Percentiles rank a stretch among this genome's conserved stretches.
phyloP scores from a whole-genome alignment of 352 stramenopile species.

The Phytophthora hybrid region DNA sequence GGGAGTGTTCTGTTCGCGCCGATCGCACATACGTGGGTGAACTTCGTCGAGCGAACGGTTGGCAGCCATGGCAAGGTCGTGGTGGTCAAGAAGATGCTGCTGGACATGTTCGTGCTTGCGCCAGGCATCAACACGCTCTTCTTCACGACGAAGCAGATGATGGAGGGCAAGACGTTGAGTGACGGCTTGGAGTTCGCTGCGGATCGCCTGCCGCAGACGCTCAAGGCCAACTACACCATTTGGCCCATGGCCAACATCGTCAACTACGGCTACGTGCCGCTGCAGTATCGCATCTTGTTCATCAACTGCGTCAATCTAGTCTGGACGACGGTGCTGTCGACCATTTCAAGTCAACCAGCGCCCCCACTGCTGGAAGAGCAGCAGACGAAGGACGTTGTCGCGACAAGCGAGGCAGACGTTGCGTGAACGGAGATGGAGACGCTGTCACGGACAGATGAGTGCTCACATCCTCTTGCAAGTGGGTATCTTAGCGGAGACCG shows the following conservation, averaged over 20 bases:
- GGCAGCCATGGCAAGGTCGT: slow-evolving; percentile 39
- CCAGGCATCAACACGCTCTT: slow-evolving; percentile 49
- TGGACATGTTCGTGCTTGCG: slow-evolving; percentile 49
- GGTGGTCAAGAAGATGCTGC: slow-evolving; percentile 52
- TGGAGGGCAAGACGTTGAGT: slow-evolving; percentile 35
- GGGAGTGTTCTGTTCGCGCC: slow-evolving; percentile 85
- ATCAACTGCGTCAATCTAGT: slow-evolving; percentile 57
- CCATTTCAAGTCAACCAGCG: slow-evolving; percentile 36
- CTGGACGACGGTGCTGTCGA: slow-evolving; percentile 53
- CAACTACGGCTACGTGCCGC: slow-evolving; percentile 49
- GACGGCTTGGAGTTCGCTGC: slow-evolving; percentile 40
- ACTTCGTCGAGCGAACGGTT: slow-evolving; percentile 70
- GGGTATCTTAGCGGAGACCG: background rate
- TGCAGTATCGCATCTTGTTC: slow-evolving; percentile 55
- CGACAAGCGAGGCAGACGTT: background rate
- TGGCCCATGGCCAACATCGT: slow-evolving; percentile 53
- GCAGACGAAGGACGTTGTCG: background rate
- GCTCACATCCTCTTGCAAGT: background rate
- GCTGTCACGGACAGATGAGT: background rate
- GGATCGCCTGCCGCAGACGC: slow-evolving; percentile 43
- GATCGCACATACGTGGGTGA: slow-evolving; percentile 88
- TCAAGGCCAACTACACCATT: slow-evolving; percentile 54
- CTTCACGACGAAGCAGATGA: slow-evolving; percentile 52
- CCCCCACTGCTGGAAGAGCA: slow-evolving; percentile 6
- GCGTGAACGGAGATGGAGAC: background rate